These are phyloP conservation scores for Daldinia decipiens DNA, from an alignment of 495 filamentous ascomycete species.

Conservation along the genomic window DNA sequence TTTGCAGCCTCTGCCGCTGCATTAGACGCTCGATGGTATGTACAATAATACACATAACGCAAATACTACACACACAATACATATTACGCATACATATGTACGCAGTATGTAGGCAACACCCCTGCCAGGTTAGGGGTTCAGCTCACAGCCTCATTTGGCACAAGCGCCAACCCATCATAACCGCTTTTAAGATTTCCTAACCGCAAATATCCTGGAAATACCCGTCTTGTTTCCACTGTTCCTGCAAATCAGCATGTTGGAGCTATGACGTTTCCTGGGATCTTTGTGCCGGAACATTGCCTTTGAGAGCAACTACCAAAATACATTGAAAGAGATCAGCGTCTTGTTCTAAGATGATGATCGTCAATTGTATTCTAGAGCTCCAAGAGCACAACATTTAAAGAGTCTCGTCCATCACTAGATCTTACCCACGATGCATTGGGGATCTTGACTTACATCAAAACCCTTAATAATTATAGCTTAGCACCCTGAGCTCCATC, in stretches of 20 bases:
- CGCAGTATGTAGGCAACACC: not conserved
- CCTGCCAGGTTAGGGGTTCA: constrained; percentile 28
- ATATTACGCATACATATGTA: too few species aligned
- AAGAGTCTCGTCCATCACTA: constrained; percentile 11
- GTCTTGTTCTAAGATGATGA: constrained; percentile 38
- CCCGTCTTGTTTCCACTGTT: constrained; percentile 28
- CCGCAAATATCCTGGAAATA: constrained; percentile 22
- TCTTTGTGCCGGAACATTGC: constrained; percentile 27
- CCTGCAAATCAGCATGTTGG: constrained; percentile 33
- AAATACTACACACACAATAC: not conserved
- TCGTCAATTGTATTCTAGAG: constrained; percentile 35
- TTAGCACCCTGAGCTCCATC: constrained; percentile 6
- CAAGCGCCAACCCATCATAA: constrained; percentile 35
- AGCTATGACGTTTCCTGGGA: constrained; percentile 38
- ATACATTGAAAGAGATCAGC: constrained; percentile 26
- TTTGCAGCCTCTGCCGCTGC: constrained; percentile 13
- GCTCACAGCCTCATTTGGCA: constrained; percentile 41
- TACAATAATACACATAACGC: constrained; percentile 10
- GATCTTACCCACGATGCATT: constrained; percentile 20
- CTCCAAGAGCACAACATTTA: constrained; percentile 14
- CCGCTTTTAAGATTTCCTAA: constrained; percentile 31
- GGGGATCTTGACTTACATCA: constrained; percentile 1
- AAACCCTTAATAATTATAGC: constrained; percentile 22
- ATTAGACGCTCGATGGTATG: constrained; percentile 42
- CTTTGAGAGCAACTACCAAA: constrained; percentile 30